Conservation (phyloP, 192 early-diverging fungal species). For the Chytriomyces sp. region DNA sequence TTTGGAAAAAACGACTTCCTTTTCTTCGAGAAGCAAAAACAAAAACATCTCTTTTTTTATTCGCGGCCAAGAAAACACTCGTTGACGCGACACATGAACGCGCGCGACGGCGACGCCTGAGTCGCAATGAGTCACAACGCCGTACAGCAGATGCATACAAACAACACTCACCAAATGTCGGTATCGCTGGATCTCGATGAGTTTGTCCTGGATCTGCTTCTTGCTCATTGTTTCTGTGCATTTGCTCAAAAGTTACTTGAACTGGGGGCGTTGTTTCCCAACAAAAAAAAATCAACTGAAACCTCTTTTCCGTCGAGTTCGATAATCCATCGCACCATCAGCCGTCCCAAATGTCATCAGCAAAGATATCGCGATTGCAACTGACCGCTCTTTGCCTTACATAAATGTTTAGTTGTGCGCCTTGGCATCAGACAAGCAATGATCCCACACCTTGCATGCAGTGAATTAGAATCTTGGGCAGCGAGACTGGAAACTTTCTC, state of each 20-base stretch:
- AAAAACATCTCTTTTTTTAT: background rate
- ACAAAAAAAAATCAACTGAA: background rate
- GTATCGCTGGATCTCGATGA: slow-evolving; percentile 35
- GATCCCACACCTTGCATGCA: slow-evolving; percentile 69
- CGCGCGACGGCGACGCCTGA: slow-evolving; percentile 25
- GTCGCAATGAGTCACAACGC: background rate
- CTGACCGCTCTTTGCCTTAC: slow-evolving; percentile 75
- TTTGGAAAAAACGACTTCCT: no score
- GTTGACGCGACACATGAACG: slow-evolving; percentile 34
- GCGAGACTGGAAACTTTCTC: slow-evolving; percentile 12
- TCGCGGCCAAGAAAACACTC: slow-evolving; percentile 16
- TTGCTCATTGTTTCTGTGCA: slow-evolving; percentile 17
- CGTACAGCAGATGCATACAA: background rate
- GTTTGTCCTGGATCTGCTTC: slow-evolving; percentile 23
- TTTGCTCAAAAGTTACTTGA: background rate
- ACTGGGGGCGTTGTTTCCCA: no score
- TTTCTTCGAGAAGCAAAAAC: no score
- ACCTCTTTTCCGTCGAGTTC: background rate
- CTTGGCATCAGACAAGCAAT: background rate
- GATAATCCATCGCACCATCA: slow-evolving; percentile 21
- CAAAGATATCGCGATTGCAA: slow-evolving; percentile 75
- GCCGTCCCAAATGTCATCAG: slow-evolving; percentile 49
- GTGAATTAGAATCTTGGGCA: slow-evolving; percentile 67
- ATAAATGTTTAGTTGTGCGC: background rate
- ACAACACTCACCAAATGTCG: slow-evolving; percentile 32